Evolutionary conservation across 148 eudicot species (phyloP).

Genomic region (Spergularia bocconei): DNA sequence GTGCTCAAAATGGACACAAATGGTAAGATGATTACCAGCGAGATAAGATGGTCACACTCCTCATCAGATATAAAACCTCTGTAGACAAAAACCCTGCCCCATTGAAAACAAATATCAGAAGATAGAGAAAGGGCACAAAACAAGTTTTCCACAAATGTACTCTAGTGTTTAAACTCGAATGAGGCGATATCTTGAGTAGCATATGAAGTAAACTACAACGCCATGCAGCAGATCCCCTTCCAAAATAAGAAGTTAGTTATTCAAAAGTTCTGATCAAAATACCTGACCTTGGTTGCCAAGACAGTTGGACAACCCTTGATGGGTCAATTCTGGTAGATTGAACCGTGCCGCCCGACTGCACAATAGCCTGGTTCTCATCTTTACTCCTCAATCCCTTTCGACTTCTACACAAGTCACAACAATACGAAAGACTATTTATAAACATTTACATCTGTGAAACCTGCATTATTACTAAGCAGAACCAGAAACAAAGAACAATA

Average conservation of each 20-base stretch:
- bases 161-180: background rate
- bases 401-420: slow-evolving; percentile 33
- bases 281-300: slow-evolving; percentile 99
- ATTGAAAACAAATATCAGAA: slow-evolving; percentile 22
- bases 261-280: slow-evolving; percentile 28
- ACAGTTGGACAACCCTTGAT: slow-evolving; percentile 60
- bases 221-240: background rate
- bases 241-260: background rate
- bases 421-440: slow-evolving; percentile 18
- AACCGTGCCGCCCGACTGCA: slow-evolving; percentile 29
- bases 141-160: background rate
- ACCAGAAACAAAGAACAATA: background rate
- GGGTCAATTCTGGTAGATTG: slow-evolving; percentile 53
- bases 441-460: slow-evolving; percentile 8
- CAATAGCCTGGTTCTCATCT: slow-evolving; percentile 28
- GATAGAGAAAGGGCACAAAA: background rate
- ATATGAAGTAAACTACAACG: background rate
- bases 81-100: slow-evolving; percentile 72
- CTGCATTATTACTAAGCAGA: background rate
- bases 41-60: slow-evolving; percentile 75
- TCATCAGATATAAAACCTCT: slow-evolving; percentile 63
- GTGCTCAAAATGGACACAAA: background rate
- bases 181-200: background rate
- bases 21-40: slow-evolving; percentile 43
- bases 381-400: slow-evolving; percentile 63